Base-by-base conservation (phyloP, 2,329 filamentous ascomycete species). In the Raffaelea arxii region DNA sequence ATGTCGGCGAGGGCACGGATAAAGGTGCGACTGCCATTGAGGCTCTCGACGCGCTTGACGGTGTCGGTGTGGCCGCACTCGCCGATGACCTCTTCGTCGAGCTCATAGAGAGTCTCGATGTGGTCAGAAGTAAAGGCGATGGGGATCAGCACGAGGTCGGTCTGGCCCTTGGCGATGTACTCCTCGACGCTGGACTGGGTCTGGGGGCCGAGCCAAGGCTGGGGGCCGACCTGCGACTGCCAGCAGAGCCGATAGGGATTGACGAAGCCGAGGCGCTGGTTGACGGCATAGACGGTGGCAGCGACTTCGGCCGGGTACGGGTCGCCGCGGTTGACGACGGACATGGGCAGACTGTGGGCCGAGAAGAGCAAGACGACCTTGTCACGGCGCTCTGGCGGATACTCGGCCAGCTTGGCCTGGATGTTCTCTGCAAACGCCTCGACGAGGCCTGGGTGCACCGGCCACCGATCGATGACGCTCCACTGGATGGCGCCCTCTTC, bases 91-190 rank as follows among this genome's bases (percentile, higher is more conserved):
- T 98, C 92, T 57, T 87, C 75, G 62, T 98, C 92, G 44, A 98
- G 71, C 65, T 98, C 92, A 62, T 84, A 97, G 1, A 98, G 72
- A 0, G 92, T 98, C 68, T 98, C 92, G 55, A 98, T 98, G 62
- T 98, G 92, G 59, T 98, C 92, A n/a, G 87, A 94, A 0, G 92
- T 98, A 62, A 98, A 98, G 6, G 92, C 92, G 54, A 98, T 94
- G 0, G 92, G 92, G 47, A 98, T 88, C 6, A 98, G 73, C 2
- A 96, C 74, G 46, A 98, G 73, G 60, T 98, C 89, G 46, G 83
- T 94, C 59, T 96, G 86, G 1, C 91, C 92, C 65, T 92, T 89
- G 60, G 85, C 80, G 54, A 97, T 81, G 61, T 96, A 94, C 50
- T 88, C 77, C 60, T 90, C 81, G 11, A 98, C 92, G 0, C 90